Conservation (phyloP, 345 rosid genomes). For the Orychophragmus violaceus region DNA sequence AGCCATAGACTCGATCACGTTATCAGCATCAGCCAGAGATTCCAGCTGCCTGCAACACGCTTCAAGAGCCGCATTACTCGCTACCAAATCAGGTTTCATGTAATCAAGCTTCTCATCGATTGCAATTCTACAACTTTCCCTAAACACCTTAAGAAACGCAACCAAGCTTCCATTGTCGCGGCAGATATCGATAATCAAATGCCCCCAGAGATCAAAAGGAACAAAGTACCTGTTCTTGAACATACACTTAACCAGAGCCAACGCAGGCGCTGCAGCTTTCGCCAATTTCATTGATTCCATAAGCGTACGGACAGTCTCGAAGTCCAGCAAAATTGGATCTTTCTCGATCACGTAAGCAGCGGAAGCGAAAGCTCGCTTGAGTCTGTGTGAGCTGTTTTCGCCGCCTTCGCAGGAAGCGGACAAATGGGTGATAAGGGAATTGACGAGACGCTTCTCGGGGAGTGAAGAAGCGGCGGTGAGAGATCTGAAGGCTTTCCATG, state of each 20-base stretch:
- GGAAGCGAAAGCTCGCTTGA: conserved; percentile 91
- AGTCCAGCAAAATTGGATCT: conserved; percentile 49
- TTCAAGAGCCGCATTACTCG: conserved; percentile 75
- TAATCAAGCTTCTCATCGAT: conserved; percentile 63
- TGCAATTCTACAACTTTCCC: conserved; percentile 64
- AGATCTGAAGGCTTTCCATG: conserved; percentile 81
- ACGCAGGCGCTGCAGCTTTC: conserved; percentile 62
- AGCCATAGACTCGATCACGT: conserved; percentile 61
- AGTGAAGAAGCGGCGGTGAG: conserved; percentile 47
- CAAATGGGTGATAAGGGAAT: conserved; percentile 61
- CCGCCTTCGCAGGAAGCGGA: conserved; percentile 5
- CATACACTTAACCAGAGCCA: conserved; percentile 73
- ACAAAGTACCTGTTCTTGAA: conserved; percentile 72
- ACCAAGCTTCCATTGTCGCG: conserved; percentile 39
- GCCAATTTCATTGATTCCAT: conserved; percentile 55
- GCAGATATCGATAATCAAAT: conserved; percentile 48
- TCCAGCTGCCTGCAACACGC: conserved; percentile 55
- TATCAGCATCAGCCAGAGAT: conserved; percentile 62
- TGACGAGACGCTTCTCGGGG: conserved; percentile 56
- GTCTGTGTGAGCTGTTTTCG: conserved; percentile 41
- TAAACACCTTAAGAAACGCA: conserved; percentile 58
- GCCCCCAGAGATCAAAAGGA: conserved; percentile 79
- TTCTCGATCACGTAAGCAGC: conserved; percentile 65
- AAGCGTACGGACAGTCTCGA: conserved; percentile 44
- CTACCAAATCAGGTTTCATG: conserved; percentile 67